Evolutionary conservation across 371 early-diverging fungal species (phyloP), one percentile per base, ranked within the genome.

Genomic region (Blakeslea trispora): DNA sequence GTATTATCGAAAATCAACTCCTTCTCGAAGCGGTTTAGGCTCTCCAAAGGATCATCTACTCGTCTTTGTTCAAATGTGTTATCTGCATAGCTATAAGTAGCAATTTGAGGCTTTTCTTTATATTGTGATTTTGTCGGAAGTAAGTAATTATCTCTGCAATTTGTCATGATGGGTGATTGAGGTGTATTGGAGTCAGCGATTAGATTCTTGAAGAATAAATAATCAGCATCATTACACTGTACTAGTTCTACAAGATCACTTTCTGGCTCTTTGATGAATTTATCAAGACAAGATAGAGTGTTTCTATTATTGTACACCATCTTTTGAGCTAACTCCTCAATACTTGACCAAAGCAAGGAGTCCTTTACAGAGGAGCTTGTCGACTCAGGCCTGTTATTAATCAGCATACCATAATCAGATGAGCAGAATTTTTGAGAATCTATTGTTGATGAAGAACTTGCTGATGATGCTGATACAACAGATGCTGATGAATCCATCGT

Each of bases 221-320:
- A 15, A 35, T 59, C 60, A 7, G 15, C 35, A 1, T 53, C 19
- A 14, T 41, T 53, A 9, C 42, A 21, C 18, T 59, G 54, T 35
- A 59, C 60, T 17, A 59, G 31, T 34, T 59, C 43, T n/a, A 59
- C 60, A 1, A 59, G 37, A 24, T 59, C 60, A 34, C 60, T 53
- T 17, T 41, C 32, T 7, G 60, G 60, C 22, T 59, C 44, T 35
- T 42, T 53, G 28, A 59, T 59, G 14, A 59, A 59, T 5, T 40
- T 42, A 28, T 59, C 60, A 28, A 59, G 53, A 21, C 60, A 59
- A 0, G 60, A 53, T 13, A 59, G n/a, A 4, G 60, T 34, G n/a
- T 45, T 45, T n/a, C 35, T 41, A 0, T 41, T 40, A 28, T 47
- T 31, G 18, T 47, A 39, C 5, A 21, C 21, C 31, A 39, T 49